Conservation (phyloP, 2,329 filamentous ascomycete species). For the Phoma sp. region DNA sequence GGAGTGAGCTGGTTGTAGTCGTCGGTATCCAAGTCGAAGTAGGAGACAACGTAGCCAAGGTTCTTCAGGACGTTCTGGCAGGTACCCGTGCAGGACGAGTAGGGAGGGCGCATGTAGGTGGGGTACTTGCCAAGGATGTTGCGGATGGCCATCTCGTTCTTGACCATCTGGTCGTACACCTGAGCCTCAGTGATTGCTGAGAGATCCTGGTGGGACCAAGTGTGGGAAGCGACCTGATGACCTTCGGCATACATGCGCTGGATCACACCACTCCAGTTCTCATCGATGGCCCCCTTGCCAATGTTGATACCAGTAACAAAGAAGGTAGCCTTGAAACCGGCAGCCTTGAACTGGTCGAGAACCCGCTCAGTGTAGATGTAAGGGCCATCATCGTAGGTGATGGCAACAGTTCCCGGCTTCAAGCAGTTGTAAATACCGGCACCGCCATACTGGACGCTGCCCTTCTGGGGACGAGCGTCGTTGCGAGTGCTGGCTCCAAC, state of each 20-base stretch:
- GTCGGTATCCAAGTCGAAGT: constrained; percentile 65
- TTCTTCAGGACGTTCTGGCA: constrained; percentile 49
- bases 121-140: constrained; percentile 63
- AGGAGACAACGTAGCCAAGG: constrained; percentile 66
- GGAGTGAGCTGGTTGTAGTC: constrained; percentile 41
- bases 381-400: constrained; percentile 73
- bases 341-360: constrained; percentile 63
- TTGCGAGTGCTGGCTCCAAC: constrained; percentile 61
- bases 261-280: constrained; percentile 59
- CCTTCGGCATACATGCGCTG: constrained; percentile 61
- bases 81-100: constrained; percentile 53
- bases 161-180: constrained; percentile 57
- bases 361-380: constrained; percentile 66
- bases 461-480: constrained; percentile 60
- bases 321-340: constrained; percentile 71
- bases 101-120: constrained; percentile 61
- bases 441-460: constrained; percentile 62
- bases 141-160: constrained; percentile 62
- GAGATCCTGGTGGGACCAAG: constrained; percentile 61
- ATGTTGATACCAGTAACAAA: constrained; percentile 67
- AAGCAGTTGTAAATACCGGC: constrained; percentile 63
- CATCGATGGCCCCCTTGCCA: constrained; percentile 63
- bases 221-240: constrained; percentile 68
- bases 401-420: constrained; percentile 63
- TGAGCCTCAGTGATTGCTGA: constrained; percentile 50